phyloP scores from a whole-genome alignment of 225 moss, liverwort and hornwort species.

The Physcomitrellopsis africana region DNA sequence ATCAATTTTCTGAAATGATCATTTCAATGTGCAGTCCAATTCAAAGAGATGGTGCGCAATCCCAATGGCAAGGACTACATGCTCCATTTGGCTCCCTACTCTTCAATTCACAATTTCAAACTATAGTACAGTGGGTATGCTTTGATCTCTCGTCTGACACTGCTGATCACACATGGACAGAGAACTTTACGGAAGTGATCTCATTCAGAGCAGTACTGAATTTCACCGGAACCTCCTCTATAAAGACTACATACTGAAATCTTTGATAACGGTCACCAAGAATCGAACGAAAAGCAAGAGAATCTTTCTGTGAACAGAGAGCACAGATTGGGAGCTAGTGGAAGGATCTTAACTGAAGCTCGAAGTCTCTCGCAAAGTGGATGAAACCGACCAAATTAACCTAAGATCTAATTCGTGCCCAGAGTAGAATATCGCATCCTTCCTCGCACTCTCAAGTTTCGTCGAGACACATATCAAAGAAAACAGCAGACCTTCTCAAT shows the following conservation, averaged over 20 bases:
- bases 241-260: background rate
- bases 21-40: constrained; percentile 53
- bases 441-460: background rate
- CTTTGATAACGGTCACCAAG: background rate
- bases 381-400: constrained; percentile 5
- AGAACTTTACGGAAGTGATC: background rate
- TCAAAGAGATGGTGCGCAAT: constrained; percentile 33
- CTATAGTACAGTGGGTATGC: background rate
- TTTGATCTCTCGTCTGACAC: background rate
- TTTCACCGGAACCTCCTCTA: constrained; percentile 14
- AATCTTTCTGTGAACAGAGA: background rate
- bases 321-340: constrained; percentile 7
- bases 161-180: background rate
- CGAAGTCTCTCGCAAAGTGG: background rate
- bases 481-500: background rate
- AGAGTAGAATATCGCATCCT: background rate
- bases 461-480: background rate
- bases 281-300: constrained; percentile 11
- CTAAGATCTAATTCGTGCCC: background rate
- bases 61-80: constrained; percentile 41
- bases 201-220: background rate
- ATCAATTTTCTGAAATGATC: constrained; percentile 9
- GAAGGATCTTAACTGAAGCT: constrained; percentile 21
- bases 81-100: constrained; percentile 39
- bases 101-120: constrained; percentile 21